Percentiles rank a stretch among this genome's conserved stretches.
These are phyloP conservation scores for Ascochyta pisi DNA, from an alignment of 2,329 filamentous ascomycete species.

Conservation along the genomic window DNA sequence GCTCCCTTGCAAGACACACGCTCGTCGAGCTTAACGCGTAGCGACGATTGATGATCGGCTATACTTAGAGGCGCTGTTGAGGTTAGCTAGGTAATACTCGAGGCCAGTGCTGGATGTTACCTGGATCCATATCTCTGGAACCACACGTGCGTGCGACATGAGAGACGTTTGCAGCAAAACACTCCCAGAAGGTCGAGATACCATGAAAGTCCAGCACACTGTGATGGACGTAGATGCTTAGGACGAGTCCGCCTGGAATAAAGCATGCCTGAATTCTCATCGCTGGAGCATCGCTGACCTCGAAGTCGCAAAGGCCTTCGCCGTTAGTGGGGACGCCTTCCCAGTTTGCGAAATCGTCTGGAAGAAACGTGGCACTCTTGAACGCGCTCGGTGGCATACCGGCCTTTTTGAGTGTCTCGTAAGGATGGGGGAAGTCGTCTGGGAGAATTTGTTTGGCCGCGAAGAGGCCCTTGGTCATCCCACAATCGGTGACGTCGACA, in stretches of 20 bases:
- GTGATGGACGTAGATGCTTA: constrained; percentile 47
- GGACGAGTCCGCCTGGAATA: constrained; percentile 43
- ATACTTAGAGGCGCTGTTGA: constrained; percentile 24
- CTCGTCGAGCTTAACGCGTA: constrained; percentile 33
- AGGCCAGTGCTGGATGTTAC: constrained; percentile 17
- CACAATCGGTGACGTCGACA: constrained; percentile 24
- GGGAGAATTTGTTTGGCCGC: constrained; percentile 28
- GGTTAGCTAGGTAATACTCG: constrained; percentile 19
- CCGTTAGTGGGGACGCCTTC: constrained; percentile 35
- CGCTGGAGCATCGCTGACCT: constrained; percentile 33
- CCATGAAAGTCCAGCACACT: constrained; percentile 43
- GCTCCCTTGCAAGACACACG: constrained; percentile 18
- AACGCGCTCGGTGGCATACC: constrained; percentile 46
- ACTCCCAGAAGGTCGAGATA: constrained; percentile 37
- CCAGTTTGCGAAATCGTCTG: constrained; percentile 38
- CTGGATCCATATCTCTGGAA: constrained; percentile 18
- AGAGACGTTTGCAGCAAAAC: constrained; percentile 34
- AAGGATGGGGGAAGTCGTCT: constrained; percentile 33
- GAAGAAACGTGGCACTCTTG: constrained; percentile 37
- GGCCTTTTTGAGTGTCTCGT: constrained; percentile 37
- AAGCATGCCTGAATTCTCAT: constrained; percentile 45
- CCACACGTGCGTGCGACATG: constrained; percentile 22
- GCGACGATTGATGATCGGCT: constrained; percentile 31
- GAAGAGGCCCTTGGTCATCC: constrained; percentile 26
- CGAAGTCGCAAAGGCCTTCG: constrained; percentile 40